Base-by-base conservation (phyloP, 441 rosid genomes). In the Gossypium lobatum region DNA sequence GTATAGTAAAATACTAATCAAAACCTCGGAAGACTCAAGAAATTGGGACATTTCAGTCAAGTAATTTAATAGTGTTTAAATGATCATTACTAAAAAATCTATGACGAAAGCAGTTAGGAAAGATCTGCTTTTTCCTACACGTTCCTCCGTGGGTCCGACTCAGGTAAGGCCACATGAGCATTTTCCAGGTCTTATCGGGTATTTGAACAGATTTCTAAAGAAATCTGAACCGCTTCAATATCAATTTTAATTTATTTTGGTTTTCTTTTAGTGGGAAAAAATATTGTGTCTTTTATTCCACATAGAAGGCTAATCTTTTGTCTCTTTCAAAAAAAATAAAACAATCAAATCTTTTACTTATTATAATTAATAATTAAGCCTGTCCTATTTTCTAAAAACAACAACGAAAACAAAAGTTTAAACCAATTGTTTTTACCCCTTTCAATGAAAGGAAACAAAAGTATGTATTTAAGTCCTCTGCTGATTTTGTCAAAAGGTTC, bases 81-180 rank as follows among this genome's bases (percentile, higher is more conserved):
- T 53, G 48, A 53, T 31, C 9, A 53, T 26, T 50, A 25, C 45
- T 26, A 48, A 69, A 53, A 11, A 57, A 37, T 37, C 54, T 63
- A 57, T 71, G 73, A 57, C 53, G 53, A 71, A 20, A 57, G 54
- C 73, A 57, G n/a, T 53, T 53, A 17, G 73, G 25, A 53, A 1
- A 28, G 11, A 52, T 69, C 28, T 28, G 54, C 48, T 50, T 21
- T 16, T n/a, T 50, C 25, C 58, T 26, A 11, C 46, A 72, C 10
- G 28, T 64, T 73, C 46, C 76, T 60, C 21, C 11, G 68, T 72
- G 75, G 75, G 68, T 26, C 75, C 75, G 62, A 55, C 28, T 60
- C 67, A 18, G 46, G 11, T 21, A 57, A 52, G 48, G 31, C 62
- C 48, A 10, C 42, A 28, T 31, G 39, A 69, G 57, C 58, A n/a